These are phyloP conservation scores for Fusarium foetens DNA, from an alignment of 2,329 filamentous ascomycete genomes.

Conservation along the genomic window DNA sequence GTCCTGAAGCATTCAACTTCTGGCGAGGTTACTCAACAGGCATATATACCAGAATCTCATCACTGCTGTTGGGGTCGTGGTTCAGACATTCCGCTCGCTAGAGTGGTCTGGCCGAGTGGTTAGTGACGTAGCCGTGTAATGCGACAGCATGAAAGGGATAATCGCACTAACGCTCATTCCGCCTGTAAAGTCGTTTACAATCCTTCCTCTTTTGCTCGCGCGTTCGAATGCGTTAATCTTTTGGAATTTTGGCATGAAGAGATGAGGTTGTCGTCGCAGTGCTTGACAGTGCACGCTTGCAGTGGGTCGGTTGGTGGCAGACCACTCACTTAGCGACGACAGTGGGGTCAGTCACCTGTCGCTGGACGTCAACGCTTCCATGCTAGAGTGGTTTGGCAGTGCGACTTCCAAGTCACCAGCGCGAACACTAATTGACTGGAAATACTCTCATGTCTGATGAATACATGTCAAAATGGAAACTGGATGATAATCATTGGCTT, in stretches of 20 bases:
- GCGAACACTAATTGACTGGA: fast-evolving
- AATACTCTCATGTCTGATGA: fast-evolving
- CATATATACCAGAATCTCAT: neutral
- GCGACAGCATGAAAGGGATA: neutral
- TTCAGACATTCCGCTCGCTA: neutral
- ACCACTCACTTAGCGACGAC: neutral
- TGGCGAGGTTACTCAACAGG: no score
- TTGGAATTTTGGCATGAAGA: neutral
- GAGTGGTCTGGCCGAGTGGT: neutral
- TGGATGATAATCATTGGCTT: no score
- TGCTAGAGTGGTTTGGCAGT: neutral
- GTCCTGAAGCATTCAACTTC: no score
- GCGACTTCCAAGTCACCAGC: neutral
- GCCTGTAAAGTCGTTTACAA: neutral
- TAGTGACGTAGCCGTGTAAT: neutral
- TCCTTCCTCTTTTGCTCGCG: neutral
- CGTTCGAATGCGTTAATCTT: neutral
- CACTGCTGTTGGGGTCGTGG: neutral
- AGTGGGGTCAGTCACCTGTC: neutral
- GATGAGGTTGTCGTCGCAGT: neutral
- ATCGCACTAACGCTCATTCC: neutral
- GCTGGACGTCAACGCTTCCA: no score
- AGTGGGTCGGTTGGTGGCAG: neutral
- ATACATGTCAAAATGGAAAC: fast-evolving
- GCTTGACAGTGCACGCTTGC: neutral